Percentiles rank a stretch among this genome's conserved stretches.
Conservation (phyloP, 1,139 yeast species). For the Pichia sp. region DNA sequence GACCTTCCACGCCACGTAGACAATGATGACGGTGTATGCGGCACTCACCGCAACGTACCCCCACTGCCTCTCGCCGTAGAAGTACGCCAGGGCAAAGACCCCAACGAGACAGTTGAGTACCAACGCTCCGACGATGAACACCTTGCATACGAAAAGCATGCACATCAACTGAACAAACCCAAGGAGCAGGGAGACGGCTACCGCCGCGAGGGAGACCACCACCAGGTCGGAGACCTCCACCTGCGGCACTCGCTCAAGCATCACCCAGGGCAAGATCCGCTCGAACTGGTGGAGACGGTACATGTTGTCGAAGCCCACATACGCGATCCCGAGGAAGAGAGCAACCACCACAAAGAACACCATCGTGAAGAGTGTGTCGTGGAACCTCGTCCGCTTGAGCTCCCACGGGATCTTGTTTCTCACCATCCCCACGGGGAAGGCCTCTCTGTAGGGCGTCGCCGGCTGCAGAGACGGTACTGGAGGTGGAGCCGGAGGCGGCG, state of each 20-base stretch:
- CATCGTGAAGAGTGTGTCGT: constrained; percentile 70
- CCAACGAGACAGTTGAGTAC: constrained; percentile 66
- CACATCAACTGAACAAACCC: constrained; percentile 31
- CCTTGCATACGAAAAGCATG: constrained; percentile 61
- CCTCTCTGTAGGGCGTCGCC: background rate
- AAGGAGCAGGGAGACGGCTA: constrained; percentile 54
- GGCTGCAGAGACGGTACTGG: too few species aligned
- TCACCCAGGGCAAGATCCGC: constrained; percentile 64
- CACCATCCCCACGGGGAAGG: background rate
- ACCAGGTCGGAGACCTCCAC: constrained; percentile 33
- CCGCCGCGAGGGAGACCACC: constrained; percentile 57
- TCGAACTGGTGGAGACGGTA: constrained; percentile 47
- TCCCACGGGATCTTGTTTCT: constrained; percentile 27
- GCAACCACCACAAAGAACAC: constrained; percentile 57
- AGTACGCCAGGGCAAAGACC: constrained; percentile 71
- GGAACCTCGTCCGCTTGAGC: constrained; percentile 59
- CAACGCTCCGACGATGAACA: constrained; percentile 69
- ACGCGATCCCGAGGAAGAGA: constrained; percentile 73
- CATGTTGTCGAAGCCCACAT: constrained; percentile 55
- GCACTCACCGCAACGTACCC: constrained; percentile 77
- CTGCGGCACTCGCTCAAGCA: background rate
- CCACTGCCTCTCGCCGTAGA: constrained; percentile 59
- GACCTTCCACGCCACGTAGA: constrained; percentile 71
- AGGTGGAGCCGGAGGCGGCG: too few species aligned
- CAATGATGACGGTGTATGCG: constrained; percentile 58